Percentiles rank a stretch among this genome's conserved stretches.
Conservation (phyloP, 768 basidiomycete species). For the Leccinum obscurum region DNA sequence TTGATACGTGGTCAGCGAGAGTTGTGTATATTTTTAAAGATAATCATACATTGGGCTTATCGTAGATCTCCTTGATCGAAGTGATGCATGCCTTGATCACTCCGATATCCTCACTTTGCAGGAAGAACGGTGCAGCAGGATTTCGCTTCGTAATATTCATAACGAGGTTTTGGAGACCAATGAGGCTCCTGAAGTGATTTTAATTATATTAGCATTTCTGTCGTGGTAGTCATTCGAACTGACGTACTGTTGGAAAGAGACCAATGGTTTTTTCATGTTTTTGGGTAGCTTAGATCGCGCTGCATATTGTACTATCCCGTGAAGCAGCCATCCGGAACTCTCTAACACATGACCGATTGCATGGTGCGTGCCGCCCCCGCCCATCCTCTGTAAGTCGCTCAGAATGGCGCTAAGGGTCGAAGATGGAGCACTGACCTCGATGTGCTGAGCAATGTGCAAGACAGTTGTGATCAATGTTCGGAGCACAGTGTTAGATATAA, state of each 20-base stretch:
- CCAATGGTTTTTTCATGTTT: constrained; percentile 9
- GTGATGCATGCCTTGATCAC: constrained; percentile 8
- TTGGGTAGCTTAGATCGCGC: neutral
- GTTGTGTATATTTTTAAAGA: neutral
- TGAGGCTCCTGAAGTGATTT: constrained; percentile 8
- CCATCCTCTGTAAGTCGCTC: constrained; percentile 1
- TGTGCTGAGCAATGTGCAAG: constrained; percentile 7
- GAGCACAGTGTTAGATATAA: constrained; percentile 3
- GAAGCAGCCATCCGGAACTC: constrained; percentile 14
- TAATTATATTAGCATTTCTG: neutral
- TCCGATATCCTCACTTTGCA: constrained; percentile 12
- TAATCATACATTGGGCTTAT: neutral
- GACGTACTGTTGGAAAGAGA: constrained; percentile 7
- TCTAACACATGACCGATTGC: constrained; percentile 15
- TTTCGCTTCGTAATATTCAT: constrained; percentile 6
- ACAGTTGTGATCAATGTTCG: constrained; percentile 11
- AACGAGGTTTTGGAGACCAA: constrained; percentile 8
- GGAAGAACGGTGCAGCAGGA: constrained; percentile 4
- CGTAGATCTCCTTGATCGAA: constrained; percentile 10
- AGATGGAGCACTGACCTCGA: constrained; percentile 8
- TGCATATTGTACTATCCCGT: constrained; percentile 9
- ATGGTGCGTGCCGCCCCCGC: constrained; percentile 16
- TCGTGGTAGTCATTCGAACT: too few relatives aligned
- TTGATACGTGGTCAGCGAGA: neutral
- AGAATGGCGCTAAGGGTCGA: neutral